phyloP scores from a whole-genome alignment of 768 basidiomycete species.

The Lactarius evosmus region DNA sequence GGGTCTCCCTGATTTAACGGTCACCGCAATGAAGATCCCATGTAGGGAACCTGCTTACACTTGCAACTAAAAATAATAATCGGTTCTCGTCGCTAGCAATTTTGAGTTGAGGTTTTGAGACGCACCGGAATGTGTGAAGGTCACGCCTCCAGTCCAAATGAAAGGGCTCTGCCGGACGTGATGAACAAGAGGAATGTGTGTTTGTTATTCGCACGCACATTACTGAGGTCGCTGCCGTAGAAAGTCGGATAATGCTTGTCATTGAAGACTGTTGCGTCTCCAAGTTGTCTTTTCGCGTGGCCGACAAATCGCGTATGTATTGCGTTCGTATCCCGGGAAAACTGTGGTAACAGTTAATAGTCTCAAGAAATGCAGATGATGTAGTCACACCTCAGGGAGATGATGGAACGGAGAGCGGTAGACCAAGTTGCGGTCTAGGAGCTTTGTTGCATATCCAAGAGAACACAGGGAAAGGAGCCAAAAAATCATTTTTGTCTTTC shows the following conservation, averaged over 20 bases:
- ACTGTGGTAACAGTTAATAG: conserved; percentile 32
- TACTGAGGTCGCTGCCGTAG: conserved; percentile 48
- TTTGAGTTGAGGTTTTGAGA: not conserved
- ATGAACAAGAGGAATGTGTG: not conserved
- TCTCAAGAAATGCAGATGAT: not conserved
- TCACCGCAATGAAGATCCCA: not conserved
- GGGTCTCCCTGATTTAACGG: conserved; percentile 47
- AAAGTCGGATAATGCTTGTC: conserved; percentile 52
- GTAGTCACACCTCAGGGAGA: conserved; percentile 22
- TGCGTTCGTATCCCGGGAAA: conserved; percentile 38
- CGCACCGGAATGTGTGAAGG: conserved; percentile 48
- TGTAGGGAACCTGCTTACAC: conserved; percentile 37
- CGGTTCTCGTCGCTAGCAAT: not conserved
- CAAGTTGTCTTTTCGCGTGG: conserved; percentile 38
- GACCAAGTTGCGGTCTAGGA: conserved; percentile 41
- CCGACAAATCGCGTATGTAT: conserved; percentile 40
- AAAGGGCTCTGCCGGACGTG: conserved; percentile 38
- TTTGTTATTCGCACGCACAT: conserved; percentile 35
- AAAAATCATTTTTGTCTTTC: not conserved
- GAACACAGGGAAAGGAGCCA: not conserved
- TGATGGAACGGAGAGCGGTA: conserved; percentile 40
- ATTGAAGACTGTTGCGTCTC: conserved; percentile 39
- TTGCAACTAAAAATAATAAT: conserved; percentile 40
- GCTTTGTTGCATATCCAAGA: conserved; percentile 2
- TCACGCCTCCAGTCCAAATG: conserved; percentile 49